phyloP scores from a whole-genome alignment of 768 basidiomycete species.

The Chlorophyllum brunneum region DNA sequence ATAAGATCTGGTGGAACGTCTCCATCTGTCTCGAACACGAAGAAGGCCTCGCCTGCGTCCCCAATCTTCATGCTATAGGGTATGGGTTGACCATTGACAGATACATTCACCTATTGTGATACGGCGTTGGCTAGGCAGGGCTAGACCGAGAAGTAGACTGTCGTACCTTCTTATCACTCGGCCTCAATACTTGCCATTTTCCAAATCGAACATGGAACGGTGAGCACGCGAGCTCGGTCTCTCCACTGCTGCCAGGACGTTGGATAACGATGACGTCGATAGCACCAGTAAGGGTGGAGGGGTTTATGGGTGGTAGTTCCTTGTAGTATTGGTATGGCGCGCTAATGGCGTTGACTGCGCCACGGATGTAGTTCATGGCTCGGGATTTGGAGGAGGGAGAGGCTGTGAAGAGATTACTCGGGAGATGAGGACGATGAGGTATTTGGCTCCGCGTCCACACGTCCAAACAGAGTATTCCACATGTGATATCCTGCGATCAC shows the following conservation, averaged over 20 bases:
- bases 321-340: conserved; percentile 90
- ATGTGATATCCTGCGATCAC: not conserved
- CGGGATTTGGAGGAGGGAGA: conserved; percentile 15
- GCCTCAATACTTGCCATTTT: conserved; percentile 92
- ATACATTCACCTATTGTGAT: conserved; percentile 69
- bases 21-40: conserved; percentile 94
- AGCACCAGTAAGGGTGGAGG: conserved; percentile 94
- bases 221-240: conserved; percentile 76
- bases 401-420: conserved; percentile 16
- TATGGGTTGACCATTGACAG: conserved; percentile 79
- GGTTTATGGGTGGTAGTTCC: conserved; percentile 83
- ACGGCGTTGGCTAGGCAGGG: not conserved
- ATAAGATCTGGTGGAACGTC: conserved; percentile 92
- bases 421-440: conserved; percentile 13
- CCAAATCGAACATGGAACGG: conserved; percentile 98
- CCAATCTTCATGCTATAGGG: conserved; percentile 99
- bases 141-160: not conserved
- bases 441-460: conserved; percentile 6
- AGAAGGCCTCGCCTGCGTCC: conserved; percentile 98
- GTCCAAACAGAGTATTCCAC: conserved; percentile 3
- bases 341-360: conserved; percentile 80
- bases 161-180: conserved; percentile 86
- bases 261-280: conserved; percentile 98
- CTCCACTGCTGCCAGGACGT: conserved; percentile 59
- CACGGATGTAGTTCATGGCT: conserved; percentile 84